phyloP scores from a whole-genome alignment of 305 asterid species.

The Monarda citriodora region DNA sequence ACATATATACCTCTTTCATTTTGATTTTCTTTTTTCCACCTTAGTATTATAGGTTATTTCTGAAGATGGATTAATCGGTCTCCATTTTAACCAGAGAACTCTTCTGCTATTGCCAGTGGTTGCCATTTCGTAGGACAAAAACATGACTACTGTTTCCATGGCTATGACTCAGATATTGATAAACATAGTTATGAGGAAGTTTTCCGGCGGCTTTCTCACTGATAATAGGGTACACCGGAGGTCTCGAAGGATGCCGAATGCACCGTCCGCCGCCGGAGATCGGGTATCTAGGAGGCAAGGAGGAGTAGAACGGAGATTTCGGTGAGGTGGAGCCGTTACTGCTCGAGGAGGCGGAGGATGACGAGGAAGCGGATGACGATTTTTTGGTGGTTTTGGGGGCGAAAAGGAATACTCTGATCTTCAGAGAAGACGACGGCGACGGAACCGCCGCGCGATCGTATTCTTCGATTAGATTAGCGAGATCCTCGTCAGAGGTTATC shows the following conservation, averaged over 20 bases:
- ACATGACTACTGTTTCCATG: conserved; percentile 41
- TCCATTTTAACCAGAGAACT: conserved; percentile 17
- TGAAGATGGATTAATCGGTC: conserved; percentile 6
- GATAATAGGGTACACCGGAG: conserved; percentile 37
- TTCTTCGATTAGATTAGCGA: conserved; percentile 77
- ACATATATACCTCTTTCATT: conserved; percentile 14
- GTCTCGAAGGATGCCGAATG: conserved; percentile 37
- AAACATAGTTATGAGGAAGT: conserved; percentile 37
- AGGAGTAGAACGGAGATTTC: conserved; percentile 26
- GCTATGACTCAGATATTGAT: conserved; percentile 24
- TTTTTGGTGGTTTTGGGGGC: conserved; percentile 54
- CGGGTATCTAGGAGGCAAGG: conserved; percentile 32
- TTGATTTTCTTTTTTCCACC: neutral
- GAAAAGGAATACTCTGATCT: conserved; percentile 78
- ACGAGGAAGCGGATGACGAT: conserved; percentile 40
- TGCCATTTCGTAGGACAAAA: conserved; percentile 36
- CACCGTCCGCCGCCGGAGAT: conserved; percentile 23
- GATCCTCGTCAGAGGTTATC: conserved; percentile 87
- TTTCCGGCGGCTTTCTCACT: conserved; percentile 43
- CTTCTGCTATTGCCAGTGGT: conserved; percentile 36
- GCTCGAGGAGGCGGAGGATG: conserved; percentile 45
- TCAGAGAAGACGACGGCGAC: conserved; percentile 40
- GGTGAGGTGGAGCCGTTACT: conserved; percentile 52
- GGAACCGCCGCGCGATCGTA: conserved; percentile 51
- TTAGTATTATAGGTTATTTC: conserved; percentile 5